These are phyloP conservation scores for Avena atlantica DNA, from an alignment of 176 grass and related monocot species.

Conservation along the genomic window DNA sequence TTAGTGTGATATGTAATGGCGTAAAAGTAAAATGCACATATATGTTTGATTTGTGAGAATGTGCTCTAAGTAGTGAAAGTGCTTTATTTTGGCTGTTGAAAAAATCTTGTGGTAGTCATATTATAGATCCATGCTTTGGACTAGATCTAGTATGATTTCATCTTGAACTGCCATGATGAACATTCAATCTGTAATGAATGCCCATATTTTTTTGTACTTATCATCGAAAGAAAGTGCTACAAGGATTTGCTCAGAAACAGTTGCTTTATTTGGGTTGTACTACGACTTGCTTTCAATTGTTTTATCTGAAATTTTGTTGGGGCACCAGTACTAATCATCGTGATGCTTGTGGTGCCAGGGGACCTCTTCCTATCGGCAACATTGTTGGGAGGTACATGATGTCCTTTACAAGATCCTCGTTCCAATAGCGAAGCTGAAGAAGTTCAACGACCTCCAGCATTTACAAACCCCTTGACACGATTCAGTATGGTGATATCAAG, in stretches of 20 bases:
- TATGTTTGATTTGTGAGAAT: background rate
- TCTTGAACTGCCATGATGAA: background rate
- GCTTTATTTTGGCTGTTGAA: background rate
- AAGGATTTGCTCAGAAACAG: background rate
- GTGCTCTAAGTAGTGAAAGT: background rate
- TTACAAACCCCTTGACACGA: background rate
- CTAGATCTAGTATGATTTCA: background rate
- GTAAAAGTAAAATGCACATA: background rate
- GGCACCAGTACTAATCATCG: background rate
- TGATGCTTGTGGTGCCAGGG: conserved; percentile 48
- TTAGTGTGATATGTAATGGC: background rate
- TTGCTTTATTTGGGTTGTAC: background rate
- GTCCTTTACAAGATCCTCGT: conserved; percentile 50
- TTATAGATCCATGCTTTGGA: background rate
- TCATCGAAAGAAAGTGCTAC: background rate
- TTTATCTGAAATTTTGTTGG: background rate
- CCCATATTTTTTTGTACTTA: background rate
- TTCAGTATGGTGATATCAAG: background rate
- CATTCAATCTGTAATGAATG: background rate
- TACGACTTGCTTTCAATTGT: background rate
- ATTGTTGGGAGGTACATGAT: conserved; percentile 58
- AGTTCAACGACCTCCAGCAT: background rate
- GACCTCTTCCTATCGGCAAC: conserved; percentile 48
- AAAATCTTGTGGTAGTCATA: conserved; percentile 7
- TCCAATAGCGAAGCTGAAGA: conserved; percentile 42